These are phyloP conservation scores for Filosporella fistucella DNA, from an alignment of 495 filamentous ascomycete species.

Conservation along the genomic window DNA sequence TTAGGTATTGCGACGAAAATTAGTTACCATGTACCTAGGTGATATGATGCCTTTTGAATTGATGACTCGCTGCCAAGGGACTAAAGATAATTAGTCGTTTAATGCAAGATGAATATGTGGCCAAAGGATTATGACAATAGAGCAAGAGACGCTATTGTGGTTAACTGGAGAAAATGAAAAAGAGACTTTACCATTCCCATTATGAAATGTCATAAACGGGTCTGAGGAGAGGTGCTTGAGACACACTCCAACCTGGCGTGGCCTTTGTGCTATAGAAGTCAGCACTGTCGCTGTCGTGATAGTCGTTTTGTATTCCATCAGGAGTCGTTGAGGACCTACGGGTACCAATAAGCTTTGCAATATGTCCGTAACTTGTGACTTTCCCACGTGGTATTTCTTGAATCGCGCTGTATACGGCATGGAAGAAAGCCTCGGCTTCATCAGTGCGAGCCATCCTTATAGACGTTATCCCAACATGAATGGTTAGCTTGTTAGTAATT, in stretches of 20 bases:
- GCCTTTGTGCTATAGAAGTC: conserved; percentile 55
- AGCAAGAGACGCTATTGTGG: too few species aligned
- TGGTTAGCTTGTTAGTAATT: too few species aligned
- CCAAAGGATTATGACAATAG: too few species aligned
- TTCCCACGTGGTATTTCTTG: conserved; percentile 78
- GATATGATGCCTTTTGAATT: conserved; percentile 83
- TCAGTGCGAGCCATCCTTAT: conserved; percentile 65
- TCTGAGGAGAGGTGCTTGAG: conserved; percentile 74
- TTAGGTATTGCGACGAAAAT: conserved; percentile 4
- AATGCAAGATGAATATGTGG: too few species aligned
- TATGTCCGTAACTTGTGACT: conserved; percentile 88
- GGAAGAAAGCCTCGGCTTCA: conserved; percentile 80
- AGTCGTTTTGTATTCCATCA: too few species aligned
- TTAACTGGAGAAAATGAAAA: too few species aligned
- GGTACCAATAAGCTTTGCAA: conserved; percentile 72
- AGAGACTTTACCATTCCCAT: too few species aligned
- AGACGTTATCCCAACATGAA: too few species aligned
- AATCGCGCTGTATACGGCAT: conserved; percentile 77
- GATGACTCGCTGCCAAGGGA: conserved; percentile 93
- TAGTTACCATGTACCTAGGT: conserved; percentile 49
- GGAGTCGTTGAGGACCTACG: conserved; percentile 48
- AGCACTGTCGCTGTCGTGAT: background rate
- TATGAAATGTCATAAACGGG: conserved; percentile 51
- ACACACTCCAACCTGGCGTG: conserved; percentile 81
- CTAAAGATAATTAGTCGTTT: too few species aligned